Evolutionary conservation across 2,329 filamentous ascomycete genomes (phyloP), one percentile per base, ranked within the genome.

Genomic region (Cordyceps cicadae): DNA sequence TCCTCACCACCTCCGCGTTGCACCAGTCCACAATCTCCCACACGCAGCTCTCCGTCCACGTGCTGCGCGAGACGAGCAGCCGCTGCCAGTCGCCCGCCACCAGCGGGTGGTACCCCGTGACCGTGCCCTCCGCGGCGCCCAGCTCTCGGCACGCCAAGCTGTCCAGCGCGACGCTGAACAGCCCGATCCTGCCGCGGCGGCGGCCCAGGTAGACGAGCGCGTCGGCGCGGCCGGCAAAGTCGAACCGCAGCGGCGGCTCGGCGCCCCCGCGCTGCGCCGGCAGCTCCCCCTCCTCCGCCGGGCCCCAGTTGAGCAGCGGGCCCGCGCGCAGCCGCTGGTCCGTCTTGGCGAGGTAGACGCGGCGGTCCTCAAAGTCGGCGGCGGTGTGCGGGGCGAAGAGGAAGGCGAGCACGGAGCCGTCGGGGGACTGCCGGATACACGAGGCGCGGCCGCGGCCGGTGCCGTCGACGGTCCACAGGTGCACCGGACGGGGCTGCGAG

Each of bases 31-130:
- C 59, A 17, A 78, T 63, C 54, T 74, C 69, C 67, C 71, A 77
- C 19, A 75, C 62, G 46, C 70, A 72, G 58, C 66, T 73, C 62
- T 78, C 75, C 1, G 76, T 66, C 6, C 76, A 69, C 56, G 64
- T 75, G 12, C 70, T 72, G 29, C 68, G 72, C 2, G 74, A 71
- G 4, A 77, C 70, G 3, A 79, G 65, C 2, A 77, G 63, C 51
- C 65, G 67, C 15, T 69, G 64, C 54, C 64, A 66, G 48, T 68
- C 62, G 19, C 66, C 67, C 26, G 67, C 58, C 7, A 62, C 54
- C 0, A 76, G 59, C 4, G 68, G 68, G 26, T 70, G 67, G 59
- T 67, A 72, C 1, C 61, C 68, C 6, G 61, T 48, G 8, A 73
- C 71, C 5, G 67, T 67, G 3, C 72, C 70, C 1, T 64, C 64